These are phyloP conservation scores for Colletotrichum filicis DNA, from an alignment of 2,329 filamentous ascomycete genomes.

Conservation along the genomic window DNA sequence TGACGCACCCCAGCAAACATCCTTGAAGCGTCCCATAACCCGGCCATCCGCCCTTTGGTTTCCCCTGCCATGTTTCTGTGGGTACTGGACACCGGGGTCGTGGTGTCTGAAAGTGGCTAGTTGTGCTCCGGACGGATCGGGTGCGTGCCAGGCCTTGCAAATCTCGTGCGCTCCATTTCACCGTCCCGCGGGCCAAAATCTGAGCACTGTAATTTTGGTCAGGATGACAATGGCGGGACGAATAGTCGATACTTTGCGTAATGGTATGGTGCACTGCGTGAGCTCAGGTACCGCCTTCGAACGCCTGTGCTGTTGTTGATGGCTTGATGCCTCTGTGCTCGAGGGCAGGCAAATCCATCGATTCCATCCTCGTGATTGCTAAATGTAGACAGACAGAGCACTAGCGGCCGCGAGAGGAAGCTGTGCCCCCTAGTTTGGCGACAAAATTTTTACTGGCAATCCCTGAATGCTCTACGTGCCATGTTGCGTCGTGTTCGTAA, in stretches of 20 bases:
- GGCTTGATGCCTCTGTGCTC: not conserved
- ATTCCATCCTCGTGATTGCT: not conserved
- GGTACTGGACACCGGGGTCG: not conserved
- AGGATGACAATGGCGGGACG: not conserved
- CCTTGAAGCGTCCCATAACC: constrained; percentile 22
- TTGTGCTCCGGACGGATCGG: constrained; percentile 9
- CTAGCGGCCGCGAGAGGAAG: not conserved
- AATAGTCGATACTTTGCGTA: not conserved
- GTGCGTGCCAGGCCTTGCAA: constrained; percentile 11
- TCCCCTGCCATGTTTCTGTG: constrained; percentile 8
- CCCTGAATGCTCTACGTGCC: constrained; percentile 4
- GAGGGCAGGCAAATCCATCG: too few species aligned
- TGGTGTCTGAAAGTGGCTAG: constrained; percentile 11
- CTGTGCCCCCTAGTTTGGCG: not conserved
- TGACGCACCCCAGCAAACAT: constrained; percentile 7
- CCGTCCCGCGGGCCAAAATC: constrained; percentile 1
- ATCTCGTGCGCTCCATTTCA: constrained; percentile 3
- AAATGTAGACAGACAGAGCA: not conserved
- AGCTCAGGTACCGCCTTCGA: not conserved
- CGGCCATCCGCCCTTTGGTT: constrained; percentile 10
- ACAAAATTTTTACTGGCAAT: not conserved
- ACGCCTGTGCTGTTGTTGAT: not conserved
- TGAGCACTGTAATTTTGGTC: not conserved
- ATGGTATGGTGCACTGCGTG: not conserved
- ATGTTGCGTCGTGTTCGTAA: constrained; percentile 10